Evolutionary conservation across 2,329 filamentous ascomycete species (phyloP).

Genomic region (Samsoniella hepiali): DNA sequence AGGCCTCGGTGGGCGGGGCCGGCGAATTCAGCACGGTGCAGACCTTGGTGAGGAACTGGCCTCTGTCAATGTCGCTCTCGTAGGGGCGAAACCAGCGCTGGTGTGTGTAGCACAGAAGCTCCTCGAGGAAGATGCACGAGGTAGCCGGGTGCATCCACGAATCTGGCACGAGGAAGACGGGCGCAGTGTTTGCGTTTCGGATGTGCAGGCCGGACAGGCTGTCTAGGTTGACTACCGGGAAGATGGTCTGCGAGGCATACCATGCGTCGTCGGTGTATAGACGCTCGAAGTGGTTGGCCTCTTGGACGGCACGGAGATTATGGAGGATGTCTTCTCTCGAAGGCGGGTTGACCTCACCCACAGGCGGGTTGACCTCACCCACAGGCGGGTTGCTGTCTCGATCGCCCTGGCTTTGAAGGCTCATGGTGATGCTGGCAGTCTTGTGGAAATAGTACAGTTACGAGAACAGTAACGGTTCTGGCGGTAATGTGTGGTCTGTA

Average conservation of each 20-base stretch:
- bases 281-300: background rate
- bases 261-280: background rate
- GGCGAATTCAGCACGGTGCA: background rate
- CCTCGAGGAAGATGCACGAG: background rate
- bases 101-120: background rate
- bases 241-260: background rate
- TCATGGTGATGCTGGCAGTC: background rate
- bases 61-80: background rate
- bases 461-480: background rate
- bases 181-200: background rate
- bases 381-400: background rate
- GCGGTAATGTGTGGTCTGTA: background rate
- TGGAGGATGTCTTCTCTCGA: conserved; percentile 1
- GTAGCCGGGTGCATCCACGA: background rate
- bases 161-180: background rate
- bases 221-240: background rate
- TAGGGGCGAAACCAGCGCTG: conserved; percentile 8
- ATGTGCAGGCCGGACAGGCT: background rate
- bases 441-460: background rate
- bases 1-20: background rate
- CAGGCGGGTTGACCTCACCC: background rate
- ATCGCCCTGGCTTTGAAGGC: background rate
- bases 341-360: background rate
- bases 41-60: conserved; percentile 1
- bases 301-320: background rate